Conservation (phyloP, 176 grass and related monocot genomes). For the Avena sativa region DNA sequence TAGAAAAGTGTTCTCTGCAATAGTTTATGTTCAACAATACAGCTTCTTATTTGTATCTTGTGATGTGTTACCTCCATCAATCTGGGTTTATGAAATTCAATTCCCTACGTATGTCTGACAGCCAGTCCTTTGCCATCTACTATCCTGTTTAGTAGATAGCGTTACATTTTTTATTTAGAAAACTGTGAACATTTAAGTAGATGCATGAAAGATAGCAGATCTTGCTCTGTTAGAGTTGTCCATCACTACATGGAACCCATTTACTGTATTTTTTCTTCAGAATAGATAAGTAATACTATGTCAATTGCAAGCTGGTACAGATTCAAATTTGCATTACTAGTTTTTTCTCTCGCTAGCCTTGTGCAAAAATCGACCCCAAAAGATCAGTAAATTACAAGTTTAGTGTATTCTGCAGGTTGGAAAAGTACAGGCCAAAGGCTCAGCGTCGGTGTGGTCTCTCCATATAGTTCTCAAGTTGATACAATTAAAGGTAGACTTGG, state of each 20-base stretch:
- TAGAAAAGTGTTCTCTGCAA: neutral
- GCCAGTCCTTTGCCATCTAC: neutral
- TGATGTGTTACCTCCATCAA: neutral
- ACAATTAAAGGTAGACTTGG: slow-evolving; percentile 64
- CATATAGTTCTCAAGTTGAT: slow-evolving; percentile 68
- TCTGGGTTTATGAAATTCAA: slow-evolving; percentile 22
- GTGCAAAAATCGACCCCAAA: neutral
- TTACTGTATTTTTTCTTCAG: neutral
- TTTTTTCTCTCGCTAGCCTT: neutral
- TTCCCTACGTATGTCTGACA: neutral
- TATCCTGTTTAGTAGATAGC: neutral
- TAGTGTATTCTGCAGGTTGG: slow-evolving; percentile 49
- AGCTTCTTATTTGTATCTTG: neutral
- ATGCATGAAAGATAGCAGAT: neutral
- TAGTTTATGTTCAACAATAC: neutral
- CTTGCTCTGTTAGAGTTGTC: neutral
- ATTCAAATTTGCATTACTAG: neutral
- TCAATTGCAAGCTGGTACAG: neutral
- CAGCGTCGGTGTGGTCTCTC: slow-evolving; percentile 72
- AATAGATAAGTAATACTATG: neutral
- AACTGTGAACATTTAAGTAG: neutral
- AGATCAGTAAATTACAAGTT: slow-evolving; percentile 20
- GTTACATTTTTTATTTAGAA: neutral
- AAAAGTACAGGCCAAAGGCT: slow-evolving; percentile 45
- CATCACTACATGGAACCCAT: neutral